These are phyloP conservation scores for Neofusicoccum laricinum DNA, from an alignment of 2,329 filamentous ascomycete species.

Conservation along the genomic window DNA sequence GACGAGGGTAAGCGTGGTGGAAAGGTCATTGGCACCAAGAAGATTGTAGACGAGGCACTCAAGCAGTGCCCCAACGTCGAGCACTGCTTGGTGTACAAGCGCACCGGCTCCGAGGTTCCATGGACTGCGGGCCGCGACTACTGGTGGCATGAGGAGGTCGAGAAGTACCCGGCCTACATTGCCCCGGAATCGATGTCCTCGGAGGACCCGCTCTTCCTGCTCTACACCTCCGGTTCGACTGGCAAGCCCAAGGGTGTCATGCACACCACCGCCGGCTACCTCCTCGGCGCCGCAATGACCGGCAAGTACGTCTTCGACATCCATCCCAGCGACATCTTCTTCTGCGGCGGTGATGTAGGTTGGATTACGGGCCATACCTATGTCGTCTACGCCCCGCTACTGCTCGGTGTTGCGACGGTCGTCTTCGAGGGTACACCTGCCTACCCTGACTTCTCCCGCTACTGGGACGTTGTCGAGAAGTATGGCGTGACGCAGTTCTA, in stretches of 20 bases:
- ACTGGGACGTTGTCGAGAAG: slow-evolving; percentile 98
- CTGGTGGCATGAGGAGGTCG: slow-evolving; percentile 99
- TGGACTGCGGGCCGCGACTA: slow-evolving; percentile 85
- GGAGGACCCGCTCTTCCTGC: slow-evolving; percentile 93
- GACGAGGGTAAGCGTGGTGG: slow-evolving; percentile 98
- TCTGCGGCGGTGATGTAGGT: slow-evolving; percentile 96
- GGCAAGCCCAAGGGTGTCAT: slow-evolving; percentile 99
- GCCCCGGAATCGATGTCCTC: slow-evolving; percentile 85
- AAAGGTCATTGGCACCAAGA: slow-evolving; percentile 96
- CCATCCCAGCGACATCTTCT: slow-evolving; percentile 88
- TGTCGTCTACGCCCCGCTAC: slow-evolving; percentile 90
- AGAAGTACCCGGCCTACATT: slow-evolving; percentile 93
- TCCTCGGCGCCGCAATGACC: slow-evolving; percentile 88
- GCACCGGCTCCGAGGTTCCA: slow-evolving; percentile 88
- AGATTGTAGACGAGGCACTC: slow-evolving; percentile 96
- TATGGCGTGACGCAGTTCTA: slow-evolving; percentile 97
- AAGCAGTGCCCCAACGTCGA: slow-evolving; percentile 91
- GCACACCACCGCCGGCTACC: slow-evolving; percentile 94
- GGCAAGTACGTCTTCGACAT: slow-evolving; percentile 99
- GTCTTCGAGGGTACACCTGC: slow-evolving; percentile 98
- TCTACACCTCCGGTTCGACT: slow-evolving; percentile 97
- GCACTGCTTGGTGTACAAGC: slow-evolving; percentile 87
- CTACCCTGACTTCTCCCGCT: slow-evolving; percentile 95
- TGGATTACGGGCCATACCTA: slow-evolving; percentile 99
- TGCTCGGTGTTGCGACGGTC: slow-evolving; percentile 90